Evolutionary conservation across 148 eudicot genomes (phyloP), one percentile per base, ranked within the genome.

Genomic region (Nepenthes gracilis): DNA sequence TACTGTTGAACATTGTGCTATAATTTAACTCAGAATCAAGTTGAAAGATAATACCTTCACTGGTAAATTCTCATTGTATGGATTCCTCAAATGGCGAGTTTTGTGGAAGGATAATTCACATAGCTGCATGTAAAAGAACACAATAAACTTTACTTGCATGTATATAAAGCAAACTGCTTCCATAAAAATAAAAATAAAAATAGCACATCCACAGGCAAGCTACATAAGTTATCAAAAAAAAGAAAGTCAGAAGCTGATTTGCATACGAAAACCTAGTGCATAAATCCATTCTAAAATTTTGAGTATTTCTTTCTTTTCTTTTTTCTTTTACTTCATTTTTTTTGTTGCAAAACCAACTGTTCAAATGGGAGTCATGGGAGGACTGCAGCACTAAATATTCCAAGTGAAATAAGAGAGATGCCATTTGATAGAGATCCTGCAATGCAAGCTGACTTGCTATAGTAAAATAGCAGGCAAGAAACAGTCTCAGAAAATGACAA

Each of bases 51-150:
- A 47, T 85, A 92, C 98, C 96, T 92, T 92, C 69, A 92, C 98
- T 36, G 98, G 98, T 56, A 92, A 73, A 71, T 88, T 92, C 70
- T 92, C 98, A 63, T 92, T 92, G 74, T 76, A 92, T 15, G 98
- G 98, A 67, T 92, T 92, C 80, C 98, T 82, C 88, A 92, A 75
- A 73, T 85, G 88, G 68, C 94, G 90, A 53, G 98, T 92, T 80
- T 88, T 85, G 68, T 92, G 84, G 73, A 92, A 92, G 64, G 98
- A 80, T 70, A 92, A 70, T 80, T 92, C 98, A 73, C 94, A 81
- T 43, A 92, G 83, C 98, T 92, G 94, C 88, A 82, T 53, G 55
- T 60, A 49, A 61, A 67, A 77, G 15, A 61, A 60, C 66, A 23
- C 38, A 37, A 1, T 64, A 40, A 56, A 50, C 2, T 52, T 52